Conservation (phyloP, 192 early-diverging fungal genomes). For the Phlyctochytrium arcticum region DNA sequence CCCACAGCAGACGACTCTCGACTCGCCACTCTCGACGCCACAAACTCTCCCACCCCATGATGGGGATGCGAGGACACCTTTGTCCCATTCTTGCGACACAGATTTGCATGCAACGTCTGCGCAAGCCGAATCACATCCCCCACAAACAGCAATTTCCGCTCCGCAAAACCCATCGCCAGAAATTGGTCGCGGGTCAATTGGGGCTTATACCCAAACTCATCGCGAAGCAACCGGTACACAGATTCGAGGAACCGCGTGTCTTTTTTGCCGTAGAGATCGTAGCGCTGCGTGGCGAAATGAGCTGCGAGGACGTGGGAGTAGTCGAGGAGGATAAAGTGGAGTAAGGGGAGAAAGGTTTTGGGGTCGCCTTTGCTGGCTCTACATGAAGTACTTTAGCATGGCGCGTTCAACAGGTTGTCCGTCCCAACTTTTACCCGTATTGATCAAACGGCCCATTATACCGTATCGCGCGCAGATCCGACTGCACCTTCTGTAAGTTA, state of each 20-base stretch:
- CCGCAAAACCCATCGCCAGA: conserved; percentile 45
- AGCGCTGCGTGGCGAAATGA: conserved; percentile 33
- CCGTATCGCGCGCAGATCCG: conserved; percentile 31
- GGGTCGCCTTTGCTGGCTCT: conserved; percentile 45
- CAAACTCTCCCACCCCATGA: too few relatives aligned
- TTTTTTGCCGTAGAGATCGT: conserved; percentile 47
- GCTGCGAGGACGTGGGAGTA: conserved; percentile 32
- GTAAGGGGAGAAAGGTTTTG: conserved; percentile 44
- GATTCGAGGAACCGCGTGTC: conserved; percentile 51
- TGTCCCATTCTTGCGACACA: too few relatives aligned
- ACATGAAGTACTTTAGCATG: too few relatives aligned
- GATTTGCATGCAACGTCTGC: not conserved
- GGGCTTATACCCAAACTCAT: conserved; percentile 55
- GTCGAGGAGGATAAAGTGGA: conserved; percentile 56
- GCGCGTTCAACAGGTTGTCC: too few relatives aligned
- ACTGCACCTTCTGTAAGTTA: conserved; percentile 44
- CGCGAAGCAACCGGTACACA: conserved; percentile 40
- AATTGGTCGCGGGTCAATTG: conserved; percentile 45
- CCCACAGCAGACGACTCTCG: too few relatives aligned
- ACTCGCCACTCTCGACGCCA: too few relatives aligned
- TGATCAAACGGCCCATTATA: conserved; percentile 34
- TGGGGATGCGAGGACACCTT: too few relatives aligned
- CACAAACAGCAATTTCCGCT: conserved; percentile 42
- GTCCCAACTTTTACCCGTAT: conserved; percentile 15
- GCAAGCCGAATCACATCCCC: conserved; percentile 27